These are phyloP conservation scores for Trichoderma breve DNA, from an alignment of 2,329 filamentous ascomycete genomes.

Conservation along the genomic window DNA sequence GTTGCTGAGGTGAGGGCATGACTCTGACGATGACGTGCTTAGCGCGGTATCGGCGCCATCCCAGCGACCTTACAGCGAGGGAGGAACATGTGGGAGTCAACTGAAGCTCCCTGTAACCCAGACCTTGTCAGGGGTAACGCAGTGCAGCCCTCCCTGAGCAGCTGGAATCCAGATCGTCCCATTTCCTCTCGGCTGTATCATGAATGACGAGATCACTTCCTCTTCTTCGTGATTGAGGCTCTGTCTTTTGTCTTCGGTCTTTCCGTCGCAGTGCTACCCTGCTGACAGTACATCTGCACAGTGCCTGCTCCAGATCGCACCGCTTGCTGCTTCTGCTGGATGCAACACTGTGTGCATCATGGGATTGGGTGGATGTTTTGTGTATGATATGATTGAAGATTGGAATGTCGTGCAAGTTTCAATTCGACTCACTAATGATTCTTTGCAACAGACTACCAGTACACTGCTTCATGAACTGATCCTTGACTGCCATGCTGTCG, in stretches of 20 bases:
- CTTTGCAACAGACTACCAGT: background rate
- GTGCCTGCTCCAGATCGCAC: background rate
- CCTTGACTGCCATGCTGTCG: background rate
- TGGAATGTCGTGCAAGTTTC: background rate
- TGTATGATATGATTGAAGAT: background rate
- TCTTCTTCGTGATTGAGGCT: background rate
- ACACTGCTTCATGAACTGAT: background rate
- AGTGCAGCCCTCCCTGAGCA: background rate
- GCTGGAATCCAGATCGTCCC: background rate
- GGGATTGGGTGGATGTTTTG: background rate
- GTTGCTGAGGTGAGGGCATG: constrained; percentile 19
- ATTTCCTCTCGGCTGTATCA: background rate
- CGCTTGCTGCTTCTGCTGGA: background rate
- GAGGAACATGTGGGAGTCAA: background rate
- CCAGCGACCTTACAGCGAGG: background rate
- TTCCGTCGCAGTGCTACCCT: background rate
- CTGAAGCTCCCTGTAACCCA: background rate
- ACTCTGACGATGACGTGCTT: constrained; percentile 20
- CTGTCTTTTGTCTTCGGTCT: background rate
- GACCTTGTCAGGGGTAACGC: background rate
- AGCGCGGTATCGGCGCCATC: constrained; percentile 19
- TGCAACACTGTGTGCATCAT: background rate
- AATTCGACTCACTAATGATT: background rate
- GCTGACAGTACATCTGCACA: background rate
- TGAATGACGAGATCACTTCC: background rate